phyloP scores from a whole-genome alignment of 2,329 filamentous ascomycete genomes.

The Cercospora sp. region DNA sequence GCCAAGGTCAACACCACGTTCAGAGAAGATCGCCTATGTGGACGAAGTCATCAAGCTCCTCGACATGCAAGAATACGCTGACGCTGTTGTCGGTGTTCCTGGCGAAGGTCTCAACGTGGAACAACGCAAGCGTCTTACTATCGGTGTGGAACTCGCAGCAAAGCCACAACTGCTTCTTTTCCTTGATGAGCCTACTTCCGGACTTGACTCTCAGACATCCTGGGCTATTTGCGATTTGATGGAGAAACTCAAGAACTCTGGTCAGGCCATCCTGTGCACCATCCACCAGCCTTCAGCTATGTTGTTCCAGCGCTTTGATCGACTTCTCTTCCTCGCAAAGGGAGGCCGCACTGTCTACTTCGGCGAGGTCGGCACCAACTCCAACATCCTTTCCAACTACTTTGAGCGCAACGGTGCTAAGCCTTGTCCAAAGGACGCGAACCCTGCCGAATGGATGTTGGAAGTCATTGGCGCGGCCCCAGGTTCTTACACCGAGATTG shows the following conservation, averaged over 20 bases:
- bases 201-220: conserved; percentile 88
- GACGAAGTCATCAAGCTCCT: conserved; percentile 87
- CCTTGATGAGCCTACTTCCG: conserved; percentile 91
- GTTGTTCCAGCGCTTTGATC: conserved; percentile 88
- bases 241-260: conserved; percentile 83
- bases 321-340: conserved; percentile 72
- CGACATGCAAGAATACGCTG: conserved; percentile 86
- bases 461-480: conserved; percentile 57
- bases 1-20: conserved; percentile 67
- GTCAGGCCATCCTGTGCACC: conserved; percentile 92
- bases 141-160: conserved; percentile 92
- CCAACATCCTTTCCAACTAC: conserved; percentile 67
- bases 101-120: conserved; percentile 77
- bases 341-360: conserved; percentile 81
- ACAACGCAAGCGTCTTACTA: conserved; percentile 76
- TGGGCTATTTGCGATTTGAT: conserved; percentile 89
- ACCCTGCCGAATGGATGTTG: conserved; percentile 81
- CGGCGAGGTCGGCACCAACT: conserved; percentile 73
- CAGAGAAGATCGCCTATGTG: conserved; percentile 83
- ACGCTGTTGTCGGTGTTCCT: conserved; percentile 85
- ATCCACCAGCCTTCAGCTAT: conserved; percentile 97
- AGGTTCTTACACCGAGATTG: conserved; percentile 51
- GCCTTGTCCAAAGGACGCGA: conserved; percentile 65
- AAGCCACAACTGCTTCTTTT: conserved; percentile 88
- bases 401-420: conserved; percentile 72